Base-by-base conservation (phyloP, 257 asterid genomes). In the Rubia yunnanensis region DNA sequence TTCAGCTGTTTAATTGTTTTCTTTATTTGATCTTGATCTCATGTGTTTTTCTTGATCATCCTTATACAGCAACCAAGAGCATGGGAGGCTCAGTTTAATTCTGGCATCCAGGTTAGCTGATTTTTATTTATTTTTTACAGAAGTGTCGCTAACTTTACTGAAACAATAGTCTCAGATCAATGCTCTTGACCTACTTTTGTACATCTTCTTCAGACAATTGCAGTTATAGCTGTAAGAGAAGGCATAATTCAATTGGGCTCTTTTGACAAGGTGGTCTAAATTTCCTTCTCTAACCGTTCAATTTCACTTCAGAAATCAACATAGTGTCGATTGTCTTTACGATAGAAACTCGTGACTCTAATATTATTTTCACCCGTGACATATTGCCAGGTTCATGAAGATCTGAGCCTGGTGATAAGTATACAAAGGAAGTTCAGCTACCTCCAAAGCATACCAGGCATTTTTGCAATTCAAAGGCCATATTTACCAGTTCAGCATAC, bases 161-260 rank as follows among this genome's bases (percentile, higher is more conserved):
- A 36, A 48, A 35, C 6, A 35, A 3, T 9, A 35, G 39, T 3
- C 28, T 55, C 60, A 55, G n/a, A 22, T 71, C 27, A 54, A 5
- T 50, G 20, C 11, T 22, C 38, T 13, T 67, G 56, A 50, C 26
- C n/a, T 20, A 18, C 26, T 50, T 18, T 67, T 34, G 24, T 7
- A 62, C 14, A 35, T 50, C 49, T 3, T 66, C 66, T 76, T 65
- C 90, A 89, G 96, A 89, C 94, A 3, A 89, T 89, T 63, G 91
- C 95, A 22, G 28, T 86, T 4, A 84, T 86, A 74, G 76, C 94
- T 32, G 92, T 89, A 26, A 75, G 91, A 71, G 96, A 86, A 79
- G 96, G 95, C 22, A 82, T 78, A 48, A 76, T 89, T 64, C 96
- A 89, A 67, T 89, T 89, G 18, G 95, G 96, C 84, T 85, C 96